Conservation (phyloP, 2,329 filamentous ascomycete species). For the Paraconiothyrium sp. region DNA sequence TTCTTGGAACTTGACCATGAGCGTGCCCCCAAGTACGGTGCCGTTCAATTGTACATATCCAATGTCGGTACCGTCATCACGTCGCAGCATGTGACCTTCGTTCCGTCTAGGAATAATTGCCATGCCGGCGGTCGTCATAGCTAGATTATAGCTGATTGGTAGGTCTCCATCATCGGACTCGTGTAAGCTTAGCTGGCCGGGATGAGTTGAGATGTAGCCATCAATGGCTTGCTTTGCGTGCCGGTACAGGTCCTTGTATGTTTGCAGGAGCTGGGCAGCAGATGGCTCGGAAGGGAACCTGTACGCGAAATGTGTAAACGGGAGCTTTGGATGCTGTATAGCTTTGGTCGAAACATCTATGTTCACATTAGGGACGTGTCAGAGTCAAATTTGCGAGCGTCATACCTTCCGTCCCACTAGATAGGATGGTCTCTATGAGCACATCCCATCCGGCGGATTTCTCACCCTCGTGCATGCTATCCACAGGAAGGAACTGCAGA, state of each 20-base stretch:
- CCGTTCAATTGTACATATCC: slow-evolving; percentile 63
- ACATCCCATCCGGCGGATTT: slow-evolving; percentile 55
- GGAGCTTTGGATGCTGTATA: slow-evolving; percentile 47
- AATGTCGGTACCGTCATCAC: slow-evolving; percentile 50
- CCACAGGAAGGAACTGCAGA: slow-evolving; percentile 74
- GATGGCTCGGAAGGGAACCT: slow-evolving; percentile 53
- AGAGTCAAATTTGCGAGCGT: not conserved
- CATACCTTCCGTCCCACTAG: slow-evolving; percentile 13
- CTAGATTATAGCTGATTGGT: slow-evolving; percentile 67
- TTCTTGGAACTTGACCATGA: slow-evolving; percentile 66
- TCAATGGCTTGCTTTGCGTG: slow-evolving; percentile 47
- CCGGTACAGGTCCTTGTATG: slow-evolving; percentile 47
- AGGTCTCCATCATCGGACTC: slow-evolving; percentile 48
- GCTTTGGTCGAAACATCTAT: slow-evolving; percentile 4
- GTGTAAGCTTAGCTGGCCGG: slow-evolving; percentile 38
- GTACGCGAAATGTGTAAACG: slow-evolving; percentile 61
- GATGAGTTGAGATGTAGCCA: slow-evolving; percentile 53
- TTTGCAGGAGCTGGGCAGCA: slow-evolving; percentile 41
- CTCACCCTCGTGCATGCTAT: slow-evolving; percentile 64
- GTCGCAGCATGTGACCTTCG: slow-evolving; percentile 55
- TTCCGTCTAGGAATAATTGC: slow-evolving; percentile 61
- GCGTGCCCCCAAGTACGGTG: slow-evolving; percentile 64
- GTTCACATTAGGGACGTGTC: not conserved
- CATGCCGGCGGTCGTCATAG: slow-evolving; percentile 64
- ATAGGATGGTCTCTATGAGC: slow-evolving; percentile 57